Base-by-base conservation (phyloP, 352 stramenopile genomes). In the Phytophthora sansomeana region DNA sequence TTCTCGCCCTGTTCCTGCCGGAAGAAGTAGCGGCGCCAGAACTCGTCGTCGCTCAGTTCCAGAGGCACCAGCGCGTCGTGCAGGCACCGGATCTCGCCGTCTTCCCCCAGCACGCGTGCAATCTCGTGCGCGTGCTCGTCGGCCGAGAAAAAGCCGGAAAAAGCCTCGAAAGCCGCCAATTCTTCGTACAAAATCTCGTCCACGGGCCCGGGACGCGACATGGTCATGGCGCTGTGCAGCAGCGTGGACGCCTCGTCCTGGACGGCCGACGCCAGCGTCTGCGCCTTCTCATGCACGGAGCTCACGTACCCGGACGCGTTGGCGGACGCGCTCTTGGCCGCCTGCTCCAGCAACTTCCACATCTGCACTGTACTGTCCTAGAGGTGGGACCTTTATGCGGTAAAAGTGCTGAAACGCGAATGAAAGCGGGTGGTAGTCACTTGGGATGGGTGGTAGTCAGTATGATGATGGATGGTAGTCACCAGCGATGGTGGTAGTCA, bases 131-230 rank as follows among this genome's bases (percentile, higher is more conserved):
- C 85, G 67, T 90, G 76, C 21, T 78, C 59, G 10, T 92, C 84
- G 35, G 86, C 71, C 36, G 77, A 76, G 63, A 94, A 96, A 33
- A 75, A 72, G 19, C 78, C 67, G 17, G 59, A 70, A 26, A 96
- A 96, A 10, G 70, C 74, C 58, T 90, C 81, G 59, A 84, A 96
- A 38, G 75, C 83, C 0, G 88, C 83, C 16, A 94, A 68, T 49
- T 94, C 87, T 47, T 94, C 87, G 57, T 90, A 93, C 61, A 93
- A 39, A 56, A 96, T 84, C 71, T 96, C 87, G 54, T 96, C 87
- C 36, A 96, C 86, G 5, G 87, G 87, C 14, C 84, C 84, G 17
- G 66, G 65, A 43, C 77, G 79, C 47, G 75, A 62, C 13, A 72
- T 81, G 56, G 83, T 78, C 47, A 94, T 89, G 50, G 85, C 77